Evolutionary conservation across 495 filamentous ascomycete genomes (phyloP).

Genomic region (Penicillium daleae): DNA sequence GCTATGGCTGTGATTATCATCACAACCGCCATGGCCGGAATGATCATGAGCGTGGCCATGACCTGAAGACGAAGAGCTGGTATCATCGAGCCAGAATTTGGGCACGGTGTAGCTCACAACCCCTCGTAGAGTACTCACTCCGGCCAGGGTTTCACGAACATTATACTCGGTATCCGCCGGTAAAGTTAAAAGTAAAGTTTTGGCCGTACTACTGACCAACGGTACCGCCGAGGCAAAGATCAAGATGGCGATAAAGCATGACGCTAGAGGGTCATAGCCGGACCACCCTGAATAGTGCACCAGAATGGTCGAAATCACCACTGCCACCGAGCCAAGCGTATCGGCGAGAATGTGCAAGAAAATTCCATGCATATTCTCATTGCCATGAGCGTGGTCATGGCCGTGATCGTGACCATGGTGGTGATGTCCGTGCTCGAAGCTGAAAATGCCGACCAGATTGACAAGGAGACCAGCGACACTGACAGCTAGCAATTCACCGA

Average conservation of each 20-base stretch:
- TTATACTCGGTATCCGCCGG: slow-evolving; percentile 87
- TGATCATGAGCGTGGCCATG: slow-evolving; percentile 24
- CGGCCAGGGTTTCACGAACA: slow-evolving; percentile 81
- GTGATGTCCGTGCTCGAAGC: slow-evolving; percentile 72
- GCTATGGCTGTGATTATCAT: slow-evolving; percentile 19
- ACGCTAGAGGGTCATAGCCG: slow-evolving; percentile 95
- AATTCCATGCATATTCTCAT: slow-evolving; percentile 99
- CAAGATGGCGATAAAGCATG: slow-evolving; percentile 88
- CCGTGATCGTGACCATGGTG: slow-evolving; percentile 65
- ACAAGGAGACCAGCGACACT: slow-evolving; percentile 83
- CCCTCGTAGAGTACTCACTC: slow-evolving; percentile 78
- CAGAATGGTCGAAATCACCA: slow-evolving; percentile 88
- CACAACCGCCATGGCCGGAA: slow-evolving; percentile 17
- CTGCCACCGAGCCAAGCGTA: slow-evolving; percentile 89
- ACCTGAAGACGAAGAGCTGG: slow-evolving; percentile 37
- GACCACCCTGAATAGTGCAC: slow-evolving; percentile 87
- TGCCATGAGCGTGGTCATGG: slow-evolving; percentile 74
- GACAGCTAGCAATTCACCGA: slow-evolving; percentile 85
- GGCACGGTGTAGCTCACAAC: slow-evolving; percentile 86
- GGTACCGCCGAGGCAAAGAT: slow-evolving; percentile 90
- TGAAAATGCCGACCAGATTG: slow-evolving; percentile 88
- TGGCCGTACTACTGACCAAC: slow-evolving; percentile 81
- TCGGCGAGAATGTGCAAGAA: slow-evolving; percentile 96
- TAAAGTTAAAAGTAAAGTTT: slow-evolving; percentile 78
- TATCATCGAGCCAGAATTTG: slow-evolving; percentile 92